Conservation (phyloP, 2,329 filamentous ascomycete species). For the Penicillium sumatraense region DNA sequence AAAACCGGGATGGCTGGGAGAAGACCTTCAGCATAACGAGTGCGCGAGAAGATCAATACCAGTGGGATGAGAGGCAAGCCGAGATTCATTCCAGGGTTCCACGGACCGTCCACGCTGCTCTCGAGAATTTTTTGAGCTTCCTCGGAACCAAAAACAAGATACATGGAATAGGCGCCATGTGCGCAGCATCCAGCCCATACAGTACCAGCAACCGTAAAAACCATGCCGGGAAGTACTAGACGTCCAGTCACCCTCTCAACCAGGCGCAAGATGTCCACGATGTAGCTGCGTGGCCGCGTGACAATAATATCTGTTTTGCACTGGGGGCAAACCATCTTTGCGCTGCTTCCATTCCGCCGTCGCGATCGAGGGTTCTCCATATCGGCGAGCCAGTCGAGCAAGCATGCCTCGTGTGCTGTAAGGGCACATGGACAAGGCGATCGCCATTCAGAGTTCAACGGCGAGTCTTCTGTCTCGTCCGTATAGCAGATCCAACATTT, state of each 20-base stretch:
- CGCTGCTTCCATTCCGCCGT: constrained; percentile 53
- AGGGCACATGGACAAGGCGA: constrained; percentile 90
- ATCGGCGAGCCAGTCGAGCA: constrained; percentile 93
- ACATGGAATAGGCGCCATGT: constrained; percentile 67
- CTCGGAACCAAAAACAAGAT: constrained; percentile 67
- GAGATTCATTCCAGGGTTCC: constrained; percentile 58
- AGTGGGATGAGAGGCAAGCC: constrained; percentile 71
- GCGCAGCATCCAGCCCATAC: constrained; percentile 58
- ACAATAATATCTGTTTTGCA: constrained; percentile 84
- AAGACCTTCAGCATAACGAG: constrained; percentile 65
- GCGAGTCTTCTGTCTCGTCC: constrained; percentile 66
- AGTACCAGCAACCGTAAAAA: constrained; percentile 54
- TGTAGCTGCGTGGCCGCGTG: constrained; percentile 71
- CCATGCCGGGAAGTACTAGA: constrained; percentile 68
- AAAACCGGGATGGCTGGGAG: constrained; percentile 66
- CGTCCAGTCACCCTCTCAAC: constrained; percentile 61
- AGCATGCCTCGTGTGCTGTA: constrained; percentile 85
- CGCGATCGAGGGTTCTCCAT: constrained; percentile 68
- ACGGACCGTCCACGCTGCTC: constrained; percentile 40
- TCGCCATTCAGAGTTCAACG: constrained; percentile 71
- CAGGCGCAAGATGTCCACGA: constrained; percentile 69
- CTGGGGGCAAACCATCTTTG: constrained; percentile 80
- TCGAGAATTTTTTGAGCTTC: constrained; percentile 62
- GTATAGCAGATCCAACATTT: constrained; percentile 74
- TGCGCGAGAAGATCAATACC: constrained; percentile 69